A percentile compares a stretch with the other conserved stretches of the same genome.
Evolutionary conservation across 257 asterid species (phyloP).

Genomic region (Solanum sparsipilum): DNA sequence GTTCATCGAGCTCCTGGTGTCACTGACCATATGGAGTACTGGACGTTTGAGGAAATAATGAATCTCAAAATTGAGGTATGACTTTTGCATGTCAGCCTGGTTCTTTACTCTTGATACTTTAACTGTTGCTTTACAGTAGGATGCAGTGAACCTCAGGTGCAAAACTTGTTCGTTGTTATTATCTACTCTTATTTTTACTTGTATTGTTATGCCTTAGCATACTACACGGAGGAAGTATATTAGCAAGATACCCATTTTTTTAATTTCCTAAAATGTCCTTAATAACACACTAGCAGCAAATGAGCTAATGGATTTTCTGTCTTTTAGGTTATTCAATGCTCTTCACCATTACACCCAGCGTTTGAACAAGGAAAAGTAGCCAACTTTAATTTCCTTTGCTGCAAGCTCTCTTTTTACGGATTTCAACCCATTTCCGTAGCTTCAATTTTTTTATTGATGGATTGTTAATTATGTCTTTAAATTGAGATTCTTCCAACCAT

Average conservation of each 20-base stretch:
- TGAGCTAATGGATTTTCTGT: not conserved
- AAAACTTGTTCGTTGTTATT: not conserved
- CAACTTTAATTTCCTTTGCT: not conserved
- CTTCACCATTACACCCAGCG: not conserved
- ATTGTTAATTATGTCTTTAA: not conserved
- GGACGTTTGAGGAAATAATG: constrained; percentile 95
- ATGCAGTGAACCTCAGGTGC: not conserved
- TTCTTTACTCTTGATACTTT: not conserved
- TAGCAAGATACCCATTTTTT: not conserved
- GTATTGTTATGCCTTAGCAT: not conserved
- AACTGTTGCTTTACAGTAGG: not conserved
- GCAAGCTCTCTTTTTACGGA: not conserved
- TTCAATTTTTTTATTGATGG: not conserved
- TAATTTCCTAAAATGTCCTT: not conserved
- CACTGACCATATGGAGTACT: constrained; percentile 84
- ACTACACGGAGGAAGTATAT: not conserved
- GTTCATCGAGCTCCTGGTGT: constrained; percentile 99
- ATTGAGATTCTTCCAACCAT: not conserved
- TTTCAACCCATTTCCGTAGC: not conserved
- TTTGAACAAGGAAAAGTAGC: not conserved
- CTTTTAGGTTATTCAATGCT: not conserved
- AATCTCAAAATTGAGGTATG: constrained; percentile 92
- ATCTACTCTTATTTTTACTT: not conserved
- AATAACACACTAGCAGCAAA: not conserved
- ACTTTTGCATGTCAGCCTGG: not conserved